These are phyloP conservation scores for Chaetothyriales sp. DNA, from an alignment of 2,329 filamentous ascomycete genomes.

Conservation along the genomic window DNA sequence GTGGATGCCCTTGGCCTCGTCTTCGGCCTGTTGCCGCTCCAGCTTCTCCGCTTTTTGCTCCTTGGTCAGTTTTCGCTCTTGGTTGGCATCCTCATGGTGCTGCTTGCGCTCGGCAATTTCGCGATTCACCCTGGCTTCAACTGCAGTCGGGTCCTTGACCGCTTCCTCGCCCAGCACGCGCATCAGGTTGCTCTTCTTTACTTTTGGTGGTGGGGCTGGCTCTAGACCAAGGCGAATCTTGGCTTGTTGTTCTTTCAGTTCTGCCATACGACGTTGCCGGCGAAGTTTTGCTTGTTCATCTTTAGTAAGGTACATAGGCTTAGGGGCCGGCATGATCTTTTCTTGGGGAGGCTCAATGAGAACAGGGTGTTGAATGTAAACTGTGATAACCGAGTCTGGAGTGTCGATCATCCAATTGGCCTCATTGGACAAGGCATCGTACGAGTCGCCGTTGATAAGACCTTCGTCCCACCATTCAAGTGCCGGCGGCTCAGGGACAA, in stretches of 20 bases:
- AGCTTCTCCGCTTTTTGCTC: conserved; percentile 79
- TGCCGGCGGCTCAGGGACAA: conserved; percentile 68
- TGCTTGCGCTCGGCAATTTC: conserved; percentile 79
- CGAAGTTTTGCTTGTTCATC: conserved; percentile 86
- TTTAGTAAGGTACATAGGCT: conserved; percentile 81
- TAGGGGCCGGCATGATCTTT: conserved; percentile 59
- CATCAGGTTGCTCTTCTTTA: conserved; percentile 97
- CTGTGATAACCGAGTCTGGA: conserved; percentile 73
- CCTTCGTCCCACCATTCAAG: conserved; percentile 98
- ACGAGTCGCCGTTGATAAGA: conserved; percentile 58
- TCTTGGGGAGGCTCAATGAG: conserved; percentile 84
- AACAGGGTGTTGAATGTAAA: conserved; percentile 85
- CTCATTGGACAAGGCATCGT: conserved; percentile 52
- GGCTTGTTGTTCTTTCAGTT: conserved; percentile 88
- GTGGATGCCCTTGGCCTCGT: conserved; percentile 72
- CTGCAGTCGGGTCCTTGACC: conserved; percentile 92
- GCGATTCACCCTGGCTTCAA: conserved; percentile 82
- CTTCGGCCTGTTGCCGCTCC: conserved; percentile 64
- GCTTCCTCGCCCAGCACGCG: conserved; percentile 81
- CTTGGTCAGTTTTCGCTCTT: conserved; percentile 73
- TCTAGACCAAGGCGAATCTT: conserved; percentile 86
- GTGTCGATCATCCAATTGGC: conserved; percentile 56
- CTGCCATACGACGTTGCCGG: conserved; percentile 76
- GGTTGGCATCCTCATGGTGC: conserved; percentile 63
- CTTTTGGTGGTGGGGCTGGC: conserved; percentile 81